Evolutionary conservation across 352 stramenopile species (phyloP).

Genomic region (Phytophthora syringae): DNA sequence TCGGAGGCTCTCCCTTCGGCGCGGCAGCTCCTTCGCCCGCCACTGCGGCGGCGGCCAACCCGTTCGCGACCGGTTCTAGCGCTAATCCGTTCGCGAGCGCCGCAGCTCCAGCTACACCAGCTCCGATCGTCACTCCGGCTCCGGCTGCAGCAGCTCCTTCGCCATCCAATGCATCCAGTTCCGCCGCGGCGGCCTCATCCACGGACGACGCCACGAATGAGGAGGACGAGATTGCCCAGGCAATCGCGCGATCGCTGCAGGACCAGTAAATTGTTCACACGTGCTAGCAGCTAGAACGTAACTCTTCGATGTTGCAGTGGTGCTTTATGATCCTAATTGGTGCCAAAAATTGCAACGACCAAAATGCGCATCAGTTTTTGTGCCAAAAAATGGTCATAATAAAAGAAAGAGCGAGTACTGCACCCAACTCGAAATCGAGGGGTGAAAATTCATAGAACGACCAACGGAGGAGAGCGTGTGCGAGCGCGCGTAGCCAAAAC

Average conservation of each 20-base stretch:
- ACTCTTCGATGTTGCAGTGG: background rate
- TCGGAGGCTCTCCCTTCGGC: conserved; percentile 38
- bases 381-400: no score
- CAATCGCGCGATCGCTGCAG: conserved; percentile 80
- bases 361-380: no score
- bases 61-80: conserved; percentile 41
- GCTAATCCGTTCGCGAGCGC: conserved; percentile 27
- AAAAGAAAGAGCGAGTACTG: no score
- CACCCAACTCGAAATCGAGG: no score
- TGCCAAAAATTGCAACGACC: no score
- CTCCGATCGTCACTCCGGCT: conserved; percentile 16
- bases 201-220: conserved; percentile 51
- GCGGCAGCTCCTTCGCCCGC: conserved; percentile 19
- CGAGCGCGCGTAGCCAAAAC: no score
- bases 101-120: background rate
- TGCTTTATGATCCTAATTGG: background rate
- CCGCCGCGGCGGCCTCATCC: conserved; percentile 19
- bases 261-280: conserved; percentile 50
- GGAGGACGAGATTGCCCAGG: conserved; percentile 80
- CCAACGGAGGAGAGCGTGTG: no score
- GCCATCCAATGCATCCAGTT: conserved; percentile 7
- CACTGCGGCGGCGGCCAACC: conserved; percentile 33
- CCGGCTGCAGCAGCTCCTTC: conserved; percentile 6
- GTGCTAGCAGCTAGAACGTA: background rate
- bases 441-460: no score